phyloP scores from a whole-genome alignment of 2,329 filamentous ascomycete genomes.

The Harringtonia lauricola region DNA sequence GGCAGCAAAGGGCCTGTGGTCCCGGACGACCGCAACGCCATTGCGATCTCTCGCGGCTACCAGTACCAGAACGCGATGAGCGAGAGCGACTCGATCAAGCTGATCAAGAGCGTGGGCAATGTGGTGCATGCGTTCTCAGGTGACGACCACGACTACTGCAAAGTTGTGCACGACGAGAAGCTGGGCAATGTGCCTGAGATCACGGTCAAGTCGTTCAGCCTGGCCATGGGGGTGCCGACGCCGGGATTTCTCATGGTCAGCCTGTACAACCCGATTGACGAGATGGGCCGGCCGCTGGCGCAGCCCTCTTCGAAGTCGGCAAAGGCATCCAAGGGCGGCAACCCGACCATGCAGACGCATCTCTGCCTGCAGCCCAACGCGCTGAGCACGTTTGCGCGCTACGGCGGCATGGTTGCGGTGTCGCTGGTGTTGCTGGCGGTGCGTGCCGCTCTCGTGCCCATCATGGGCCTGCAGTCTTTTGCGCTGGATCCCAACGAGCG shows the following conservation, averaged over 20 bases:
- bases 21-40: constrained; percentile 64
- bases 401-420: constrained; percentile 51
- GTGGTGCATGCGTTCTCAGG: constrained; percentile 84
- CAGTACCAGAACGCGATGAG: constrained; percentile 95
- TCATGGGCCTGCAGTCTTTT: constrained; percentile 41
- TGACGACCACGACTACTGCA: constrained; percentile 97
- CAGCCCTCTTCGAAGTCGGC: constrained; percentile 19
- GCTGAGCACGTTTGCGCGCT: constrained; percentile 71
- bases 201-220: constrained; percentile 89
- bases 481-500: constrained; percentile 31
- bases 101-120: constrained; percentile 70
- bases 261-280: constrained; percentile 82
- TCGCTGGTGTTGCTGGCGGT: constrained; percentile 37
- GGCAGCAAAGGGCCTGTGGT: constrained; percentile 36
- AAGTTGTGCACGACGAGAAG: constrained; percentile 65
- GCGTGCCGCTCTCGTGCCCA: constrained; percentile 45
- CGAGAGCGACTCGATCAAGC: constrained; percentile 59
- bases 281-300: constrained; percentile 36
- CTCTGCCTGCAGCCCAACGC: constrained; percentile 87
- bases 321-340: neutral
- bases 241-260: constrained; percentile 84
- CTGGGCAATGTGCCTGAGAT: constrained; percentile 64
- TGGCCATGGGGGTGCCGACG: constrained; percentile 87
- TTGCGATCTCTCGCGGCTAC: constrained; percentile 68
- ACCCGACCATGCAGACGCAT: constrained; percentile 67